Evolutionary conservation across 1,284 basidiomycete species (phyloP).

Genomic region (Lentinula novae-zelandiae): DNA sequence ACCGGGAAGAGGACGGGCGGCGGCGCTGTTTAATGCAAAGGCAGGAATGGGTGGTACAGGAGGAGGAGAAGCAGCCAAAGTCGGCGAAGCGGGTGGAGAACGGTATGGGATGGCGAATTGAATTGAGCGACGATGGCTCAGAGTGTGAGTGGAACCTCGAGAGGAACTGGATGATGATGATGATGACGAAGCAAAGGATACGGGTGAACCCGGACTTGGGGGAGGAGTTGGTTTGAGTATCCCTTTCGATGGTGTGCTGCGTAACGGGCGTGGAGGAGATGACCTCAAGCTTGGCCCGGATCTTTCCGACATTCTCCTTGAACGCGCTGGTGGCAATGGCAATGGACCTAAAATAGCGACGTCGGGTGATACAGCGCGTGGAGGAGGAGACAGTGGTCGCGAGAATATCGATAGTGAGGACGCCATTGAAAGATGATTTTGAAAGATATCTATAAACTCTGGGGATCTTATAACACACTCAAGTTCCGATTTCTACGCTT

Average conservation of each 20-base stretch:
- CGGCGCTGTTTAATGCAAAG: background rate
- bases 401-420: slow-evolving; percentile 24
- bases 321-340: background rate
- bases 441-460: background rate
- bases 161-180: slow-evolving; percentile 3
- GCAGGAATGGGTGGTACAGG: slow-evolving; percentile 13
- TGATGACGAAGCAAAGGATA: background rate
- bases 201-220: background rate
- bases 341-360: slow-evolving; percentile 9
- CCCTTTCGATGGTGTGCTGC: background rate
- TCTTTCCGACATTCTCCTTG: background rate
- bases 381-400: slow-evolving; percentile 41
- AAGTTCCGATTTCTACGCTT: slow-evolving; percentile 1
- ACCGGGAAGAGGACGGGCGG: background rate
- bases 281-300: background rate
- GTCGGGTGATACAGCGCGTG: slow-evolving; percentile 37
- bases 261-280: background rate
- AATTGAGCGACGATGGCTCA: slow-evolving; percentile 14
- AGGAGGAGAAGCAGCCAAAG: slow-evolving; percentile 10
- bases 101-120: slow-evolving; percentile 12
- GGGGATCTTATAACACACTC: background rate
- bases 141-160: background rate
- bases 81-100: slow-evolving; percentile 13
- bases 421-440: slow-evolving; percentile 11
- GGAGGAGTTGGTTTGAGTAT: slow-evolving; percentile 7